phyloP scores from a whole-genome alignment of 2,329 filamentous ascomycete species.

The Nothophaeocryptopus gaeumannii region DNA sequence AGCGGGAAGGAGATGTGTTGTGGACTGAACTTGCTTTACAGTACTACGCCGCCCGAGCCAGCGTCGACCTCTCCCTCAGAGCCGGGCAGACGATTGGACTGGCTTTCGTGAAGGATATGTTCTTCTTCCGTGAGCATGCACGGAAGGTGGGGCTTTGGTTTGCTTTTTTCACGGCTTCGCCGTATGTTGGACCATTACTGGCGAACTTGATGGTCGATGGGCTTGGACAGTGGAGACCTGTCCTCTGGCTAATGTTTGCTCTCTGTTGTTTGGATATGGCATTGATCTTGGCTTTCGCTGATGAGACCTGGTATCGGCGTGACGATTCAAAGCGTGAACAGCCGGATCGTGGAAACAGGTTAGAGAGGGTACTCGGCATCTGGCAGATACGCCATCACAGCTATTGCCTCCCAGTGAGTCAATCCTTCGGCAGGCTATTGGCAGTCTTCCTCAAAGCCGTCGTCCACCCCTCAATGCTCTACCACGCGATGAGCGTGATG shows the following conservation, averaged over 20 bases:
- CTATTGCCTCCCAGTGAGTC: neutral
- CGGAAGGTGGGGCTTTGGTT: neutral
- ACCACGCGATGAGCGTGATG: neutral
- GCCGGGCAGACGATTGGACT: conserved; percentile 6
- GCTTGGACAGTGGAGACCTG: neutral
- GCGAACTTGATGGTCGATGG: neutral
- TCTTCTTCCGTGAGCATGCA: neutral
- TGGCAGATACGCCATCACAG: neutral
- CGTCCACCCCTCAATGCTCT: neutral
- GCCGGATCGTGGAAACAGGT: neutral
- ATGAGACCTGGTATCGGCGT: neutral
- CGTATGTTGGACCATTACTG: neutral
- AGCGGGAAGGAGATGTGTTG: too few species aligned
- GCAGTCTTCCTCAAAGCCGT: neutral
- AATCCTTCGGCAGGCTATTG: neutral
- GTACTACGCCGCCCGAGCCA: neutral
- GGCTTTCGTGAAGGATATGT: neutral
- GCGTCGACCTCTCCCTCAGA: neutral
- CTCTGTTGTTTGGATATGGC: neutral
- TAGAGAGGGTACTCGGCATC: neutral
- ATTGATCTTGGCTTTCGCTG: neutral
- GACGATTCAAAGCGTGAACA: neutral
- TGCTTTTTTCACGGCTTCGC: neutral
- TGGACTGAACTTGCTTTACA: too few species aligned
- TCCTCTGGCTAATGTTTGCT: neutral